Percentiles rank a stretch among this genome's conserved stretches.
These are phyloP conservation scores for Trichoderma gracile DNA, from an alignment of 2,329 filamentous ascomycete genomes.

Conservation along the genomic window DNA sequence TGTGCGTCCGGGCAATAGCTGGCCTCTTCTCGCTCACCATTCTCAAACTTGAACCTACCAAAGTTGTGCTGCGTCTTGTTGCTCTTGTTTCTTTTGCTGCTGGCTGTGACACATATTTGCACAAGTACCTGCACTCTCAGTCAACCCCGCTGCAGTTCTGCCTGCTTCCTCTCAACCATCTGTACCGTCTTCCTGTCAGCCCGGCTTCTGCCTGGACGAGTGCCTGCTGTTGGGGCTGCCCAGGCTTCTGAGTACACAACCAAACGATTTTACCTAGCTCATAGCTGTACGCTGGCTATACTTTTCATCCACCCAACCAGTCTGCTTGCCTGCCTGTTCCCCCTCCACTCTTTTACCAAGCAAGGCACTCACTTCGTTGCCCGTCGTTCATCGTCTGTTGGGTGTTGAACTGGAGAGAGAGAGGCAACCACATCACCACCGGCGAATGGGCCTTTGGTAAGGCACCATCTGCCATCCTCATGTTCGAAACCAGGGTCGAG, in stretches of 20 bases:
- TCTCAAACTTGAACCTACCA: conserved; percentile 2
- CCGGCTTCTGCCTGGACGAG: conserved; percentile 27
- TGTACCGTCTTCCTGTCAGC: neutral
- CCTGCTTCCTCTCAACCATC: neutral
- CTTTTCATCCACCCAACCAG: conserved; percentile 20
- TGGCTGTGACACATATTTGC: conserved; percentile 19
- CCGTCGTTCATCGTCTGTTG: neutral
- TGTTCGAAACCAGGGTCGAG: conserved; percentile 49
- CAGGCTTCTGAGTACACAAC: conserved; percentile 9
- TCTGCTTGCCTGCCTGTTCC: conserved; percentile 19
- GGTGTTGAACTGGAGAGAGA: conserved; percentile 15
- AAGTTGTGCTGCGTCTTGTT: neutral
- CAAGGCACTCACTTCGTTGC: conserved; percentile 8
- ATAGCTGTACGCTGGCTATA: neutral
- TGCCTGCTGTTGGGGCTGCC: conserved; percentile 11
- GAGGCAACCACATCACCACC: conserved; percentile 9
- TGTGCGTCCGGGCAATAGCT: conserved; percentile 15
- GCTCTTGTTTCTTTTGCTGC: neutral
- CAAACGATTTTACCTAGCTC: neutral
- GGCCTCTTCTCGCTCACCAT: conserved; percentile 4
- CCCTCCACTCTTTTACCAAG: conserved; percentile 9
- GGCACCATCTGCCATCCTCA: conserved; percentile 34
- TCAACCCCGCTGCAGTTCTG: conserved; percentile 14
- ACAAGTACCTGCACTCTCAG: conserved; percentile 1
- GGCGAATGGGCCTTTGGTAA: conserved; percentile 33